Percentiles rank a stretch among this genome's conserved stretches.
phyloP scores from a whole-genome alignment of 345 rosid species.

The thale cress (Arabidopsis thaliana) region TAIR10.1 NC_003074.8:5598001-5598500 shows the following conservation, averaged over 20 bases:
- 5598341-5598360: too few species aligned
- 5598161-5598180: neutral
- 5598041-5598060: slow-evolving; percentile 6
- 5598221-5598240: slow-evolving; percentile 21
- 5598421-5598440: too few species aligned
- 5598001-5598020: slow-evolving; percentile 19
- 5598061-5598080: slow-evolving; percentile 5
- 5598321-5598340: too few species aligned
- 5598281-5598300: too few species aligned
- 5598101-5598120: neutral
- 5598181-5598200: slow-evolving; percentile 32
- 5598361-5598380: too few species aligned
- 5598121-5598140: slow-evolving; percentile 22
- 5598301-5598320: too few species aligned
- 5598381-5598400: too few species aligned
- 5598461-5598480: neutral
- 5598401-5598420: too few species aligned
- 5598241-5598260: too few species aligned
- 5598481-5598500: neutral
- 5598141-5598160: slow-evolving; percentile 17
- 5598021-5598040: slow-evolving; percentile 18
- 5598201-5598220: slow-evolving; percentile 34
- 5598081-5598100: slow-evolving; percentile 1
- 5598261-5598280: too few species aligned
- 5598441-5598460: too few species aligned